Percentiles rank a stretch among this genome's conserved stretches.
phyloP scores from a whole-genome alignment of 2,329 filamentous ascomycete genomes.

The Sporothrix humicola region DNA sequence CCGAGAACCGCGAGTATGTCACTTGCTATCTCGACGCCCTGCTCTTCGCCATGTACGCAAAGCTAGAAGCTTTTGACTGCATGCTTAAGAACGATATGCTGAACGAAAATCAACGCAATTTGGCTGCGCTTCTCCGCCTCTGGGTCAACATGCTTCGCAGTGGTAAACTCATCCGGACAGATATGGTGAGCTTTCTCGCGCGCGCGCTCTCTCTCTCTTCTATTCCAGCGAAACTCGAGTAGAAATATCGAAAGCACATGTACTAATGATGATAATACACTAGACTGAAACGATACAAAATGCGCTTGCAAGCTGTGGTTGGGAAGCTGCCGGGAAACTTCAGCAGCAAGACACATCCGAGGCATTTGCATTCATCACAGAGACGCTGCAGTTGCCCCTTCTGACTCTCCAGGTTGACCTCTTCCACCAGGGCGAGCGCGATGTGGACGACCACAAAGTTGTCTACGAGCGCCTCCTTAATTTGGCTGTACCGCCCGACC shows the following conservation, averaged over 20 bases:
- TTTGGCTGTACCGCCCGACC: slow-evolving; percentile 81
- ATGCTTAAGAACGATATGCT: slow-evolving; percentile 84
- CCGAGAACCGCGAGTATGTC: slow-evolving; percentile 81
- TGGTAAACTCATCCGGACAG: slow-evolving; percentile 82
- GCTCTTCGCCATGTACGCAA: slow-evolving; percentile 94
- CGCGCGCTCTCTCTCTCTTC: too few species aligned
- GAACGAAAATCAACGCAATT: slow-evolving; percentile 71
- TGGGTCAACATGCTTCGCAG: slow-evolving; percentile 93
- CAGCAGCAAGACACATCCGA: slow-evolving; percentile 95
- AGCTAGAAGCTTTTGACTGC: slow-evolving; percentile 87
- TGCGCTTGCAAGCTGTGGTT: slow-evolving; percentile 82
- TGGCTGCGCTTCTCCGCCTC: slow-evolving; percentile 79
- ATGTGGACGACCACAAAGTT: slow-evolving; percentile 89
- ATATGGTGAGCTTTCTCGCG: slow-evolving; percentile 64
- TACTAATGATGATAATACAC: neutral
- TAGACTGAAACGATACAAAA: slow-evolving; percentile 66
- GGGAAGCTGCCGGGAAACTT: slow-evolving; percentile 77
- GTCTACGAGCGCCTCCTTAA: slow-evolving; percentile 90
- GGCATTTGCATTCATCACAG: slow-evolving; percentile 93
- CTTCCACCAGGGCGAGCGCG: slow-evolving; percentile 82
- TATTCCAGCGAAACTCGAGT: too few species aligned
- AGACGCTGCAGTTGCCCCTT: slow-evolving; percentile 82
- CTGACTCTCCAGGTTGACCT: slow-evolving; percentile 92
- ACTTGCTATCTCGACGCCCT: slow-evolving; percentile 95
- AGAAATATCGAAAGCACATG: neutral